Base-by-base conservation (phyloP, 2,329 filamentous ascomycete genomes). In the Talaromyces sp. region DNA sequence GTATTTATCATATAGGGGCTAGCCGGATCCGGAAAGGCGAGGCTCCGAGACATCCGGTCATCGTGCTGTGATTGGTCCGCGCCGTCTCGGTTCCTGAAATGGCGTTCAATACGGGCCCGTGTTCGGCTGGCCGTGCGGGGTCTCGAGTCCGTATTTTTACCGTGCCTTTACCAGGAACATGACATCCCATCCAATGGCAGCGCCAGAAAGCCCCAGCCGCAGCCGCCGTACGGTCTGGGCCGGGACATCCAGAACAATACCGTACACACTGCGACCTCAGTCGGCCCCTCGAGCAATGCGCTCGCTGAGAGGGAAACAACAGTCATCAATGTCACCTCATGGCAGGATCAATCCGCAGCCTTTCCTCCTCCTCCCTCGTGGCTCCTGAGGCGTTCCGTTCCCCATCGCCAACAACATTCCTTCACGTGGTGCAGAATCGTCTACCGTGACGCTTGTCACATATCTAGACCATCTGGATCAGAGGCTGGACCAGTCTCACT, bases 381-480 rank as follows among this genome's bases (percentile, higher is more conserved):
- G 65, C 52, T 53, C 62, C 64, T 59, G 64, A 64, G 60, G 52
- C 54, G 61, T 56, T 60, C 64, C 34, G 23, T 58, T 60, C 56
- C 54, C 33, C 56, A 56, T 59, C 42, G 3, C 18, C 44, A 36
- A 30, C 62, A 64, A 30, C 62, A 64, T 68, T 60, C 58, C 64
- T 64, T 63, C 58, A 61, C 7, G 61, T 62, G 61, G 56, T 62
- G 50, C 42, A 23, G 31, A 47, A 28, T 27, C 44, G 50, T 59
- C 64, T 65, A 66, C 68, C 69, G 34, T 68, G 72, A 69, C 68
- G 68, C 71, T 72, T 70, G 72, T 72, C 68, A 71, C 70, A 71
- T 69, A 51, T 53, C 50, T n/a, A 27, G 27, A 16, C 6, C 50
- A 53, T 31, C 30, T 53, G 50, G 16, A 9, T 31, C 30, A 23